These are phyloP conservation scores for Rhytidhysteron rufulum DNA, from an alignment of 2,329 filamentous ascomycete genomes.

Conservation along the genomic window DNA sequence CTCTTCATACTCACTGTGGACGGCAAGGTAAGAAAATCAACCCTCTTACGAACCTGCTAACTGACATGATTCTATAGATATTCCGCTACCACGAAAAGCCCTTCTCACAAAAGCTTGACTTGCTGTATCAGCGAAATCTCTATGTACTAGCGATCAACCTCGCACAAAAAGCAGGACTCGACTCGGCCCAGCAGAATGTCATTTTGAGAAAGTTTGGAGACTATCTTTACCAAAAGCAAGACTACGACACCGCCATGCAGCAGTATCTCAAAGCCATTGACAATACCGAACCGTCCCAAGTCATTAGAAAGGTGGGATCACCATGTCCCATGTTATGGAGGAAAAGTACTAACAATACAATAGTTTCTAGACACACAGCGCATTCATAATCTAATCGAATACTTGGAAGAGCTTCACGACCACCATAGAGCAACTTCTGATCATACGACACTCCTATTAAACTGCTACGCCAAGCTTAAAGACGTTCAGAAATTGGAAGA, in stretches of 20 bases:
- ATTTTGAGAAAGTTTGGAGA: constrained; percentile 95
- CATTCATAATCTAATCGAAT: constrained; percentile 96
- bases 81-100: constrained; percentile 87
- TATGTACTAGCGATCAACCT: constrained; percentile 89
- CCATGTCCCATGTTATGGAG: neutral
- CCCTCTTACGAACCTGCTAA: neutral
- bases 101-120: constrained; percentile 84
- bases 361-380: constrained; percentile 93
- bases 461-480: constrained; percentile 97
- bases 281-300: constrained; percentile 91
- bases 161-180: constrained; percentile 82
- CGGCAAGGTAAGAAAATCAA: constrained; percentile 66
- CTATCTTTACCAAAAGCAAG: constrained; percentile 87
- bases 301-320: constrained; percentile 73
- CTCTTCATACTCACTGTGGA: constrained; percentile 87
- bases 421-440: constrained; percentile 90
- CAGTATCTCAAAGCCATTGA: constrained; percentile 96
- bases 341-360: constrained; percentile 8
- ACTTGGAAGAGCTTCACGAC: constrained; percentile 92
- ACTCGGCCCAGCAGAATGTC: constrained; percentile 75
- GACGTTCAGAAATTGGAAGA: constrained; percentile 94
- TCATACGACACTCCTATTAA: constrained; percentile 88
- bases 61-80: constrained; percentile 51
- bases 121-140: constrained; percentile 89
- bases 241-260: constrained; percentile 98